Base-by-base conservation (phyloP, 1,284 basidiomycete genomes). In the Neonothopanus nambi region DNA sequence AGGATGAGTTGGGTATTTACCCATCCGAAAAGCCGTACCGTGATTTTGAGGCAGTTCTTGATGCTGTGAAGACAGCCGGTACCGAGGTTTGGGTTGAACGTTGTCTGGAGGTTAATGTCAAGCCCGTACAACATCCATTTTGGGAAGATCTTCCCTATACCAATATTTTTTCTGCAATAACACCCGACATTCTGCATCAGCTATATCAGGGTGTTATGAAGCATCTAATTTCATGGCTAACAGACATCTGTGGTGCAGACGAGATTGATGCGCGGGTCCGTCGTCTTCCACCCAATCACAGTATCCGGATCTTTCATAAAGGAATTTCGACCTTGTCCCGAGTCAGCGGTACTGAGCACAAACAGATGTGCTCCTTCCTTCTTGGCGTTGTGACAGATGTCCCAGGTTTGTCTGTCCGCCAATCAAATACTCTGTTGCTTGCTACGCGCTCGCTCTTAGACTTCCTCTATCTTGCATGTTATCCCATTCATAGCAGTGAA, bases 181-280 rank as follows among this genome's bases (percentile, higher is more conserved):
- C n/a, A n/a, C n/a, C n/a, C n/a, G n/a, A n/a, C n/a, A n/a, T n/a
- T n/a, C n/a, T n/a, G n/a, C n/a, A n/a, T n/a, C n/a, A n/a, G n/a
- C n/a, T n/a, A n/a, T n/a, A n/a, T n/a, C n/a, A n/a, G n/a, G n/a
- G n/a, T n/a, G n/a, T n/a, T n/a, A n/a, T n/a, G n/a, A n/a, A n/a
- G n/a, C n/a, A n/a, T n/a, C 54, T 67, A 0, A 36, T 65, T 8
- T 20, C 35, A 1, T 70, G 68, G 68, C 58, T 59, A 20, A 37
- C 57, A 13, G 47, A 41, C 3, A 21, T 65, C 21, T 39, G 60
- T 5, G 50, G 54, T 1, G 26, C 40, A 18, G 54, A 51, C 3
- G 60, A 65, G 38, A 41, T 68, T 3, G 67, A 69, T 26, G 2
- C 23, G 1, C 13, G 60, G 0, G 46, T 65, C 36, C 40, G 51